Evolutionary conservation across 192 early-diverging fungal species (phyloP).

Genomic region (Entophlyctis helioformis): DNA sequence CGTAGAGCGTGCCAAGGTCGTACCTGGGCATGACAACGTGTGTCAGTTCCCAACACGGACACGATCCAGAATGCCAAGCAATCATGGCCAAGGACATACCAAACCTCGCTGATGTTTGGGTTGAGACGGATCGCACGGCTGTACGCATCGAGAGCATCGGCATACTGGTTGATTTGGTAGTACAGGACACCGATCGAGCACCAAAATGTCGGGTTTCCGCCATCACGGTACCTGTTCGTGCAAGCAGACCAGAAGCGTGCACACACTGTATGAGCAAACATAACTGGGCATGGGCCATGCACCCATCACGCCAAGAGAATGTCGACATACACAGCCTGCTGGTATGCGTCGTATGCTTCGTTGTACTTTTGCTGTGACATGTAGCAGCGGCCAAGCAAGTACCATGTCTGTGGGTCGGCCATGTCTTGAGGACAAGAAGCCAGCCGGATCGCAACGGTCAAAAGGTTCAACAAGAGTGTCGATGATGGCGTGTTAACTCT

Average conservation of each 20-base stretch:
- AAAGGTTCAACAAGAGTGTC: background rate
- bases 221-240: slow-evolving; percentile 57
- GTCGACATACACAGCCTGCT: slow-evolving; percentile 72
- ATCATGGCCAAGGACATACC: no score
- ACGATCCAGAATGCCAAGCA: no score
- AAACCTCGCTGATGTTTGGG: slow-evolving; percentile 91
- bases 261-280: no score
- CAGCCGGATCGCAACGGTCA: background rate
- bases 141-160: slow-evolving; percentile 95
- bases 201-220: slow-evolving; percentile 93
- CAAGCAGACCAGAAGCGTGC: background rate
- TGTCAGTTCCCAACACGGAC: no score
- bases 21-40: slow-evolving; percentile 36
- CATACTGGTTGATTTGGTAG: slow-evolving; percentile 90
- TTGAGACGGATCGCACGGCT: slow-evolving; percentile 87
- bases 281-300: no score
- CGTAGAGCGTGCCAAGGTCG: slow-evolving; percentile 91
- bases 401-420: slow-evolving; percentile 87
- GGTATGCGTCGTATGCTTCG: slow-evolving; percentile 94
- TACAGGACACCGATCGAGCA: slow-evolving; percentile 98
- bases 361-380: slow-evolving; percentile 92
- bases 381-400: slow-evolving; percentile 89
- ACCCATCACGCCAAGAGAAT: no score
- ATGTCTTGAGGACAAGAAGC: slow-evolving; percentile 36
- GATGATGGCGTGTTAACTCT: background rate